Evolutionary conservation across 306 rosid species (phyloP).

Genomic region (Acacia acuminata): DNA sequence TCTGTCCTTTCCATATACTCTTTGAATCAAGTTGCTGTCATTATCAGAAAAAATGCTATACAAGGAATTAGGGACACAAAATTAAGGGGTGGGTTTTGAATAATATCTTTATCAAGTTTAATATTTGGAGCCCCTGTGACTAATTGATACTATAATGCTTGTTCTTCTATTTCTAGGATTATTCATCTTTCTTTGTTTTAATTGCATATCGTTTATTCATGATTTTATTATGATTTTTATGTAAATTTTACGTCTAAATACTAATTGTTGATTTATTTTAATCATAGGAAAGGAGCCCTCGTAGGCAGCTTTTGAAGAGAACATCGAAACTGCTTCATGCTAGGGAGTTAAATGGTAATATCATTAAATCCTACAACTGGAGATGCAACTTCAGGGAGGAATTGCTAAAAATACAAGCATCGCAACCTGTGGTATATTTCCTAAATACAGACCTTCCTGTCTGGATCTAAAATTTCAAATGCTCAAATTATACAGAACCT

Average conservation of each 20-base stretch:
- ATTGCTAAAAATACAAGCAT: conserved; percentile 57
- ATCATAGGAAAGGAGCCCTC: conserved; percentile 42
- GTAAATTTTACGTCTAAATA: not conserved
- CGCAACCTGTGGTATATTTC: conserved; percentile 66
- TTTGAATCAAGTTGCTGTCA: not conserved
- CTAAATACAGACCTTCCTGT: not conserved
- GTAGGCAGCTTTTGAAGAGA: conserved; percentile 38
- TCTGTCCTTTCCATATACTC: not conserved
- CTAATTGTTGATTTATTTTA: conserved; percentile 10
- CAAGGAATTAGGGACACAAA: not conserved
- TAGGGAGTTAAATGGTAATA: conserved; percentile 75
- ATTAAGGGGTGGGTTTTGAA: not conserved
- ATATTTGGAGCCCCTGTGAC: not conserved
- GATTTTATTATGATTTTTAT: not conserved
- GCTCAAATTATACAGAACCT: not conserved
- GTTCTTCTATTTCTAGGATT: not conserved
- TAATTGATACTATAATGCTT: not conserved
- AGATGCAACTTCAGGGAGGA: conserved; percentile 69
- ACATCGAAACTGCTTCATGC: conserved; percentile 66
- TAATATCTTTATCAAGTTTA: not conserved
- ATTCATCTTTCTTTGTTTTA: not conserved
- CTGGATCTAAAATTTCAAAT: not conserved
- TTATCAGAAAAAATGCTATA: not conserved
- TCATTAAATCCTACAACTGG: conserved; percentile 45
- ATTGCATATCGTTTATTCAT: not conserved